Evolutionary conservation across 176 grass and related monocot genomes (phyloP).

Genomic region (Elymus sibiricus): DNA sequence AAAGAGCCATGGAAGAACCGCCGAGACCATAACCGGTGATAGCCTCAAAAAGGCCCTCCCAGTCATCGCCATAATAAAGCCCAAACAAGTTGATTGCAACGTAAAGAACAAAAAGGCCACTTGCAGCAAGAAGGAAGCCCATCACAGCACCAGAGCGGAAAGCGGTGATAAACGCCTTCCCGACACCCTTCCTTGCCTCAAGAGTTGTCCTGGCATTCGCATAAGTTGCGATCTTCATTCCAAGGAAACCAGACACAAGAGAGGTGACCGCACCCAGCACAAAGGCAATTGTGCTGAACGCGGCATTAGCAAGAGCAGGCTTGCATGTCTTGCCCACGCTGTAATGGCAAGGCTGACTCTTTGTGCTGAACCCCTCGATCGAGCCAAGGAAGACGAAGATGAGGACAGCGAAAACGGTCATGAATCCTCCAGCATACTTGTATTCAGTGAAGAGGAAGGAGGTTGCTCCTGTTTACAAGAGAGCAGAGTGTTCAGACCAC

Average conservation of each 20-base stretch:
- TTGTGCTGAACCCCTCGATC: conserved; percentile 84
- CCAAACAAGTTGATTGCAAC: conserved; percentile 80
- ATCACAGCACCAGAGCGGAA: conserved; percentile 97
- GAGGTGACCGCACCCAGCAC: conserved; percentile 87
- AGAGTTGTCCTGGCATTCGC: conserved; percentile 93
- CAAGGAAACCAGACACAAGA: conserved; percentile 88
- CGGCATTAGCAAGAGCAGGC: conserved; percentile 83
- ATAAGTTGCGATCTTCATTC: conserved; percentile 96
- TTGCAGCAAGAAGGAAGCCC: conserved; percentile 96
- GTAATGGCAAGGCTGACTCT: conserved; percentile 86
- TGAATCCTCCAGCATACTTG: conserved; percentile 88
- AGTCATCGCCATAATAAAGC: conserved; percentile 93
- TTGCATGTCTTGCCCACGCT: conserved; percentile 86
- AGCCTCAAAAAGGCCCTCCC: conserved; percentile 90
- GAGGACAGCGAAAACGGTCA: conserved; percentile 68
- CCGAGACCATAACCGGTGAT: conserved; percentile 96
- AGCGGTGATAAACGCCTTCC: conserved; percentile 85
- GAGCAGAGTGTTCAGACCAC: background rate
- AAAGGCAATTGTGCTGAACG: conserved; percentile 88
- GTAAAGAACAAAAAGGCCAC: conserved; percentile 89
- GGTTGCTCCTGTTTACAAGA: conserved; percentile 75
- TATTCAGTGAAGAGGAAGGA: conserved; percentile 94
- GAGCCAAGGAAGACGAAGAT: conserved; percentile 97
- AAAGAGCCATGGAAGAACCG: conserved; percentile 94
- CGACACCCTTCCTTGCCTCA: conserved; percentile 88